Base-by-base conservation (phyloP, 1,284 basidiomycete species). In the Apiotrichum montevideense region DNA sequence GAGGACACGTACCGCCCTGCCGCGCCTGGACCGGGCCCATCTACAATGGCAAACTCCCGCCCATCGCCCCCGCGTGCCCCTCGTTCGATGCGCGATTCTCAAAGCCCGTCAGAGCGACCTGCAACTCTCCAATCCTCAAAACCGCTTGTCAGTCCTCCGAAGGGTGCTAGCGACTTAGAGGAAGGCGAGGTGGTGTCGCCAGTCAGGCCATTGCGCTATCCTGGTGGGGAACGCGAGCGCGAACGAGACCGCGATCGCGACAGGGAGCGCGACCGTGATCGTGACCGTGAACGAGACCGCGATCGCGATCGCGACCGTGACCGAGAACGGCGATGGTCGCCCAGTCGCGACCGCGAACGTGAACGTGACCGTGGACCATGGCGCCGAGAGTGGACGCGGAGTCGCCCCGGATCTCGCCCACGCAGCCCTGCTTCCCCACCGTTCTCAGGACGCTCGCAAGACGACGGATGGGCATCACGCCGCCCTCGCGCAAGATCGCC, bases 181-280 rank as follows among this genome's bases (percentile, higher is more conserved):
- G 72, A 74, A 58, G 72, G 72, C 42, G 72, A 74, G 48, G 70
- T 74, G 1, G 48, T 73, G 6, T 74, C 72, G 0, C 71, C 72
- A 5, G 65, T 69, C 21, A 58, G 61, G 4, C 56, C 61, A 0
- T 53, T 60, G 5, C 54, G 66, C 14, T 56, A 54, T 49, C 40
- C 60, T 45, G 35, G 46, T 35, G 52, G 44, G 6, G 52, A 46
- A 4, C 55, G 54, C 13, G 47, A 53, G 3, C 55, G 53, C 11
- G 57, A 57, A 32, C 61, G 64, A 35, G 66, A 66, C 13, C 52
- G 62, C 21, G 59, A 64, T 6, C 50, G 62, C 9, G 64, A 62
- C 37, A 46, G 66, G 32, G 62, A 63, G 6, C 41, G 65, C 7
- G 58, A 63, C 34, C 46, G 54, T 39, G 54, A 52, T 10, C 52